Evolutionary conservation across 768 basidiomycete species (phyloP).

Genomic region (Tulasnella sp.): DNA sequence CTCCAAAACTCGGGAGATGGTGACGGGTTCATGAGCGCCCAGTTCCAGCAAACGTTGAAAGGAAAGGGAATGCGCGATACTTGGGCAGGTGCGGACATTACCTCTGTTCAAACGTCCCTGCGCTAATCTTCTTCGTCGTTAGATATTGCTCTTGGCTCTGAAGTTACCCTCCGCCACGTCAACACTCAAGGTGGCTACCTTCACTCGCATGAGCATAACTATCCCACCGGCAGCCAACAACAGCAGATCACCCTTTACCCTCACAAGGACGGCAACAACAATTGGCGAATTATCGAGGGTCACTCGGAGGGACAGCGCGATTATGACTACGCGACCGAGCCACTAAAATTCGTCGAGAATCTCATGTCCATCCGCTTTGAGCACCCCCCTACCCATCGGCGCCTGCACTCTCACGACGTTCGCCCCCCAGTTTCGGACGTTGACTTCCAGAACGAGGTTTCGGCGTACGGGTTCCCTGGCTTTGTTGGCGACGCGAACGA

Average conservation of each 20-base stretch:
- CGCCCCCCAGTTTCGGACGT: slow-evolving; percentile 95
- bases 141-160: slow-evolving; percentile 86
- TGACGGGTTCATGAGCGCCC: slow-evolving; percentile 98
- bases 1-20: slow-evolving; percentile 90
- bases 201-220: slow-evolving; percentile 88
- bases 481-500: slow-evolving; percentile 90
- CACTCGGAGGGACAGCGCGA: slow-evolving; percentile 42
- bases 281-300: slow-evolving; percentile 81
- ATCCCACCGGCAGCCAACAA: slow-evolving; percentile 87
- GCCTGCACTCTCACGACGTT: slow-evolving; percentile 90
- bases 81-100: slow-evolving; percentile 59
- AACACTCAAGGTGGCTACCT: slow-evolving; percentile 99
- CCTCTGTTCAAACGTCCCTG: neutral
- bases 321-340: slow-evolving; percentile 48
- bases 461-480: slow-evolving; percentile 82
- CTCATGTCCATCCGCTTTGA: slow-evolving; percentile 73
- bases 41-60: slow-evolving; percentile 92
- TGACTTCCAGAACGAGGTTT: slow-evolving; percentile 98
- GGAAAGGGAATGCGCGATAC: slow-evolving; percentile 92
- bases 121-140: neutral
- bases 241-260: slow-evolving; percentile 99
- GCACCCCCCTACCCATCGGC: slow-evolving; percentile 75
- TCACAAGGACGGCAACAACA: slow-evolving; percentile 94
- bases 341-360: slow-evolving; percentile 60
- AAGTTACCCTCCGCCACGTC: slow-evolving; percentile 77